phyloP scores from a whole-genome alignment of 2,329 filamentous ascomycete genomes.

The Lasiodiplodia gonubiensis region DNA sequence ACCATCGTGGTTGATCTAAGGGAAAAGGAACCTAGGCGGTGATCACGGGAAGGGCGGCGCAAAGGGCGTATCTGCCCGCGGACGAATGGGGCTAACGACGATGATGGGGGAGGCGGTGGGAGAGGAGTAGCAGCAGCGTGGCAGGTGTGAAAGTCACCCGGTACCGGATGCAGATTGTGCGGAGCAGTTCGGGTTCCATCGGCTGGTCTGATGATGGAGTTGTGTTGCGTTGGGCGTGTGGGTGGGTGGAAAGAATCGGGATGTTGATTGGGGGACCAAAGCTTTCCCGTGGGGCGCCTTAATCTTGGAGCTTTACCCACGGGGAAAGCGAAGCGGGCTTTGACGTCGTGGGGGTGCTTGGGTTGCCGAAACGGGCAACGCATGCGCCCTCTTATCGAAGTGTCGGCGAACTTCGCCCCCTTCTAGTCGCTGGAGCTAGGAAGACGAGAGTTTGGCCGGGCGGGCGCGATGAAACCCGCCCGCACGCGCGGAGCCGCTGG shows the following conservation, averaged over 20 bases:
- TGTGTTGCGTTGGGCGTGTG: neutral
- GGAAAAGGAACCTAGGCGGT: neutral
- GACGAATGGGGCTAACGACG: neutral
- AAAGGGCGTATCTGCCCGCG: neutral
- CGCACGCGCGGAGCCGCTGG: neutral
- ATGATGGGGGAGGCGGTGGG: neutral
- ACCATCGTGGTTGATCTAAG: neutral
- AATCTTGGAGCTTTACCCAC: conserved; percentile 20
- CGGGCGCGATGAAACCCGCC: neutral
- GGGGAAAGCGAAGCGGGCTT: conserved; percentile 2
- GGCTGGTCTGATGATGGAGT: neutral
- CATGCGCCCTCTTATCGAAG: conserved; percentile 9
- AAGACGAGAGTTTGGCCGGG: neutral
- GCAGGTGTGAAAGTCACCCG: neutral
- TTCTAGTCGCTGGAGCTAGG: neutral
- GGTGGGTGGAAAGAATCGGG: neutral
- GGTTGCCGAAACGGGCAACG: too few relatives aligned
- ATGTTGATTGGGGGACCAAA: neutral
- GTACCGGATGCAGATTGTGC: neutral
- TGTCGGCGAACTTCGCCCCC: neutral
- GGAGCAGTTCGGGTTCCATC: neutral
- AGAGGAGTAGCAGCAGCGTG: too few relatives aligned
- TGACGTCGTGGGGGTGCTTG: neutral
- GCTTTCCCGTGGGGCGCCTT: conserved; percentile 23
- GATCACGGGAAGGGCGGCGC: conserved; percentile 3